These are phyloP conservation scores for Eragrostis tef DNA, from an alignment of 202 grass and related monocot species.

Conservation along the genomic window DNA sequence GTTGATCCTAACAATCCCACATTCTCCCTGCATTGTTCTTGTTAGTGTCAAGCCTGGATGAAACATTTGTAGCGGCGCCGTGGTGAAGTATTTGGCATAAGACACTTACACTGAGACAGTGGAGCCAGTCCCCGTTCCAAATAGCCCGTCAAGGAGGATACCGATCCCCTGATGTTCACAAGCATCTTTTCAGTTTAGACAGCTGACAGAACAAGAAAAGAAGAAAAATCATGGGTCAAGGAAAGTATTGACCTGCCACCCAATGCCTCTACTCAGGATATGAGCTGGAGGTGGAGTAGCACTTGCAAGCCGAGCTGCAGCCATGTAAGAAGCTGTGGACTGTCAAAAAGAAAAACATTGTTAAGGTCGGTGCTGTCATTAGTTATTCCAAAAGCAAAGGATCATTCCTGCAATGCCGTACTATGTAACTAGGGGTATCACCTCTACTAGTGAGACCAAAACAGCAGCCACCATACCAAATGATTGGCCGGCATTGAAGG, in stretches of 20 bases:
- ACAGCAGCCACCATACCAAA: slow-evolving; percentile 99
- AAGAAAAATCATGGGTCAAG: slow-evolving; percentile 19
- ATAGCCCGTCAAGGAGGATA: slow-evolving; percentile 79
- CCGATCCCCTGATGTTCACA: slow-evolving; percentile 73
- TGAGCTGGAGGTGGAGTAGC: slow-evolving; percentile 92
- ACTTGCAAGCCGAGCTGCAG: slow-evolving; percentile 88
- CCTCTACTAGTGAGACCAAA: slow-evolving; percentile 92
- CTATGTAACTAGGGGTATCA: slow-evolving; percentile 36
- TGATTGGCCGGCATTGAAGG: slow-evolving; percentile 86
- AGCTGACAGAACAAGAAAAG: slow-evolving; percentile 13
- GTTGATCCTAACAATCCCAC: slow-evolving; percentile 89
- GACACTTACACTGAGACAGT: slow-evolving; percentile 89
- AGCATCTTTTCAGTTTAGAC: slow-evolving; percentile 37
- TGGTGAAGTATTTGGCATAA: background rate
- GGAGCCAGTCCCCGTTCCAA: slow-evolving; percentile 85
- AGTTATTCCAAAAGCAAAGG: slow-evolving; percentile 12
- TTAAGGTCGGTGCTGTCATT: slow-evolving; percentile 36
- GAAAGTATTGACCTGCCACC: slow-evolving; percentile 72
- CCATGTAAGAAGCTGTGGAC: slow-evolving; percentile 95
- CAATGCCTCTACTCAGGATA: slow-evolving; percentile 94
- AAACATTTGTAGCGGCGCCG: background rate
- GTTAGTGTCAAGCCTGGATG: slow-evolving; percentile 4
- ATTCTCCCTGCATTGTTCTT: slow-evolving; percentile 71
- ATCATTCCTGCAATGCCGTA: background rate
- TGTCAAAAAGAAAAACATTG: slow-evolving; percentile 43